A percentile compares a stretch with the other conserved stretches of the same genome.
Conservation (phyloP, 805 yeast genomes). For the Yarrowia yakushimensis region DNA sequence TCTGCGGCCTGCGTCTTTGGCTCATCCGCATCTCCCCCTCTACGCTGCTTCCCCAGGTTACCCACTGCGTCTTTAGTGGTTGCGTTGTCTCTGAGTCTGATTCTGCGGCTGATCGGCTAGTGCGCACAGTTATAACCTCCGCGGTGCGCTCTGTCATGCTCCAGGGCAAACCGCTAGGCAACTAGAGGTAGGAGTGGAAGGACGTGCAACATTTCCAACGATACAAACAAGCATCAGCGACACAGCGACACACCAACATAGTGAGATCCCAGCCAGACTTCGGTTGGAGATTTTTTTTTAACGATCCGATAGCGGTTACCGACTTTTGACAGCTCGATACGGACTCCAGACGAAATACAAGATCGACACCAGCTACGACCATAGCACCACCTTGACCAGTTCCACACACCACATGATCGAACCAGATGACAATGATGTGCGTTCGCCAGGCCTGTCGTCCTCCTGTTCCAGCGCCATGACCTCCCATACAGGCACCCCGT, state of each 20-base stretch:
- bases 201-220: not conserved
- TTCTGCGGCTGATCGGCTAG: conserved; percentile 19
- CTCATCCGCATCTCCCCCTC: not conserved
- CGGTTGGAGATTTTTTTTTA: too few species aligned
- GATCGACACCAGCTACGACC: too few species aligned
- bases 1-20: too few species aligned
- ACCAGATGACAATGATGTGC: conserved; percentile 18
- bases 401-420: conserved; percentile 14
- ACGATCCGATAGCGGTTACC: too few species aligned
- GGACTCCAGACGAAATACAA: too few species aligned
- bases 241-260: too few species aligned
- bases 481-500: conserved; percentile 9
- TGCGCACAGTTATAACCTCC: conserved; percentile 21
- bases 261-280: too few species aligned
- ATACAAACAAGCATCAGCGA: not conserved
- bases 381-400: not conserved
- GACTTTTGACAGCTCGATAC: too few species aligned
- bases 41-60: not conserved
- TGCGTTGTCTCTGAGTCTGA: conserved; percentile 16
- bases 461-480: conserved; percentile 23
- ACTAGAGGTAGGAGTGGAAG: conserved; percentile 14
- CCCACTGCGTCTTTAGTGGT: conserved; percentile 9
- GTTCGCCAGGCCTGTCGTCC: conserved; percentile 21
- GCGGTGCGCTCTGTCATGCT: not conserved
- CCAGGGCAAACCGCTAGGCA: conserved; percentile 22